Percentiles rank a stretch among this genome's conserved stretches.
These are phyloP conservation scores for Aspergillus baeticus DNA, from an alignment of 495 filamentous ascomycete genomes.

Conservation along the genomic window DNA sequence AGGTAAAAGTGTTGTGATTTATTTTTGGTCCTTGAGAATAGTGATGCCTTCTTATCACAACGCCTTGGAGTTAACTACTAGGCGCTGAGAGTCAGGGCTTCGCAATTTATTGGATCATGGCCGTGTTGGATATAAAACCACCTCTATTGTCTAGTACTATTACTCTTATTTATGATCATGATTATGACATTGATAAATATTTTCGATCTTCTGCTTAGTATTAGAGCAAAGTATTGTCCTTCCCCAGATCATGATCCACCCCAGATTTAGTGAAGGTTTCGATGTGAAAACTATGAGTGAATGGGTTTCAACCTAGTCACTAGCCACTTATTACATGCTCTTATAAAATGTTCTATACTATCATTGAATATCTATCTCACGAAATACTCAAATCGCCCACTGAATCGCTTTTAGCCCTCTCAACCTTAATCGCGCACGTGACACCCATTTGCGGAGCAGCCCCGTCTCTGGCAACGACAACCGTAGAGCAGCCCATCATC, in stretches of 20 bases:
- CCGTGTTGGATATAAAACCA: slow-evolving; percentile 22
- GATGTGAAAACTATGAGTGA: too few relatives aligned
- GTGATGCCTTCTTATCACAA: slow-evolving; percentile 15
- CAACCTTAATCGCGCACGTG: slow-evolving; percentile 23
- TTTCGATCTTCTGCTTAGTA: not conserved
- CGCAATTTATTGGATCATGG: slow-evolving; percentile 10
- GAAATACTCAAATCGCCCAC: too few relatives aligned
- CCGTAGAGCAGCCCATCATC: not conserved
- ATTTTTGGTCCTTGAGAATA: slow-evolving; percentile 13
- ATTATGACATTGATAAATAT: slow-evolving; percentile 6
- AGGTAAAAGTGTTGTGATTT: slow-evolving; percentile 27
- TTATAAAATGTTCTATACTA: not conserved
- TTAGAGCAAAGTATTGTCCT: too few relatives aligned
- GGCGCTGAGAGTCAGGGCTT: slow-evolving; percentile 3
- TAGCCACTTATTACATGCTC: not conserved
- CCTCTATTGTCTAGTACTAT: slow-evolving; percentile 20
- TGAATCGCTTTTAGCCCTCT: not conserved
- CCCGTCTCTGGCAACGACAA: slow-evolving; percentile 17
- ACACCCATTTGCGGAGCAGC: slow-evolving; percentile 34
- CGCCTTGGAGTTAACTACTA: slow-evolving; percentile 2
- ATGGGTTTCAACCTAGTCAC: not conserved
- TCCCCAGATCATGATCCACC: too few relatives aligned
- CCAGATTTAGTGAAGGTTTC: too few relatives aligned
- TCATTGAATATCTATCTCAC: not conserved
- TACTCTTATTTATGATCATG: slow-evolving; percentile 12